Base-by-base conservation (phyloP, 192 early-diverging fungal species). In the Gryganskiella cystojenkinii region DNA sequence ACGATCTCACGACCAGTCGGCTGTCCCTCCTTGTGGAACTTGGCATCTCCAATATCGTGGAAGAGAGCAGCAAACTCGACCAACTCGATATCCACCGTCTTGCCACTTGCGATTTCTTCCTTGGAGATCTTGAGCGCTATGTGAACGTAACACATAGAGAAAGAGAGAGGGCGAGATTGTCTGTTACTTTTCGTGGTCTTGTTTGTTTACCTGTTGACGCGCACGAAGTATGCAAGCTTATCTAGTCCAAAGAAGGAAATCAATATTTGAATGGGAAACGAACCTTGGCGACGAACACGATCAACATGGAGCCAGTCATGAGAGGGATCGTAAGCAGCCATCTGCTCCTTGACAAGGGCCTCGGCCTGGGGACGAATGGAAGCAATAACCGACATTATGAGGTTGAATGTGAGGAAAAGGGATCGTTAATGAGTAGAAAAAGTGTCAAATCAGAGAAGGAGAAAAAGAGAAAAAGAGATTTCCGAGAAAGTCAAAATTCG, bases 271-370 rank as follows among this genome's bases (percentile, higher is more conserved):
- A n/a, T n/a, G n/a, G n/a, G 34, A 3, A n/a, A 24, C 52, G 27
- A 56, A 86, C 88, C 89, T 57, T 85, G 82, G 15, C 85, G 60
- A 28, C 87, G 86, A 4, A 92, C 90, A 17, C 90, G 85, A 58
- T 90, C 82, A 5, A 92, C 88, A 74, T 92, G 90, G 7, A 86
- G 61, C 84, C 83, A 89, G 64, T 92, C 90, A 65, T 92, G 90
- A 3, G 90, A 92, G 54, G 88, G 88, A 56, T 92, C 90, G 35
- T 89, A 89, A 30, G 71, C 79, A 33, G 64, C 65, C 90, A 92
- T 92, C 56, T 90, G 90, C 40, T 82, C 81, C 42, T 78, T 81
- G 34, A 90, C 90, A 70, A 90, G 84, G 11, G 53, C 44, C 44
- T 86, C 83, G 14, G 90, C 84, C 27, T 75, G 63, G 3, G 55